A percentile compares a stretch with the other conserved stretches of the same genome.
phyloP scores from a whole-genome alignment of 768 basidiomycete species.

The Imleria badia region DNA sequence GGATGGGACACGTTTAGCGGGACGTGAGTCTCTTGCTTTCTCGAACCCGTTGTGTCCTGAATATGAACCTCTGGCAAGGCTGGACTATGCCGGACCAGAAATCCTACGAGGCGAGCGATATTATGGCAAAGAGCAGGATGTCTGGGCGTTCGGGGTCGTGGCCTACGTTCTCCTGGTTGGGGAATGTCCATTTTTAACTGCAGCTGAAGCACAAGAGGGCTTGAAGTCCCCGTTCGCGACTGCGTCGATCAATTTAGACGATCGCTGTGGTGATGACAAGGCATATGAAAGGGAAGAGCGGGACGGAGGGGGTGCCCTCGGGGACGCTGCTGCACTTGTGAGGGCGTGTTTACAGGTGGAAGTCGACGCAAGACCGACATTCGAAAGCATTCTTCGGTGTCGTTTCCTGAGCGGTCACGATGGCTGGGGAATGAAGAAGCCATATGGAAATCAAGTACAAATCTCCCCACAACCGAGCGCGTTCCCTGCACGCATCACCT shows the following conservation, averaged over 20 bases:
- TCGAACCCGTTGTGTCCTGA: conserved; percentile 3
- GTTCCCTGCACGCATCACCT: conserved; percentile 30
- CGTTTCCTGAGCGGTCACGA: conserved; percentile 75
- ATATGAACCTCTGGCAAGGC: conserved; percentile 38
- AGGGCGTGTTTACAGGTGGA: conserved; percentile 83
- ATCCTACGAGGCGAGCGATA: conserved; percentile 94
- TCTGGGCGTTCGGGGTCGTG: conserved; percentile 98
- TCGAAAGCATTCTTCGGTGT: conserved; percentile 76
- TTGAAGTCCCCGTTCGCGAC: conserved; percentile 73
- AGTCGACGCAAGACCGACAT: conserved; percentile 75
- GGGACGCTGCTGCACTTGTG: conserved; percentile 84
- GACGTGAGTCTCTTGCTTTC: conserved; percentile 58
- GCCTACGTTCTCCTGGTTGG: conserved; percentile 92
- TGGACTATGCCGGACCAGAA: conserved; percentile 96
- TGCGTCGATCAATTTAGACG: conserved; percentile 74
- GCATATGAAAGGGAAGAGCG: conserved; percentile 70
- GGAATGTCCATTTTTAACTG: conserved; percentile 89
- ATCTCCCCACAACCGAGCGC: conserved; percentile 31
- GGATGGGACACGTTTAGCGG: conserved; percentile 94
- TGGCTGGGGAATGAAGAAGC: conserved; percentile 61
- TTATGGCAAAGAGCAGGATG: conserved; percentile 94
- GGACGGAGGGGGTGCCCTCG: conserved; percentile 82
- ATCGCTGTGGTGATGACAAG: conserved; percentile 74
- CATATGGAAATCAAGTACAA: conserved; percentile 29
- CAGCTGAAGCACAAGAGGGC: conserved; percentile 88